A percentile compares a stretch with the other conserved stretches of the same genome.
These are phyloP conservation scores for Cyclospora cayetanensis DNA, from an alignment of 169 alveolate genomes.

Conservation along the genomic window DNA sequence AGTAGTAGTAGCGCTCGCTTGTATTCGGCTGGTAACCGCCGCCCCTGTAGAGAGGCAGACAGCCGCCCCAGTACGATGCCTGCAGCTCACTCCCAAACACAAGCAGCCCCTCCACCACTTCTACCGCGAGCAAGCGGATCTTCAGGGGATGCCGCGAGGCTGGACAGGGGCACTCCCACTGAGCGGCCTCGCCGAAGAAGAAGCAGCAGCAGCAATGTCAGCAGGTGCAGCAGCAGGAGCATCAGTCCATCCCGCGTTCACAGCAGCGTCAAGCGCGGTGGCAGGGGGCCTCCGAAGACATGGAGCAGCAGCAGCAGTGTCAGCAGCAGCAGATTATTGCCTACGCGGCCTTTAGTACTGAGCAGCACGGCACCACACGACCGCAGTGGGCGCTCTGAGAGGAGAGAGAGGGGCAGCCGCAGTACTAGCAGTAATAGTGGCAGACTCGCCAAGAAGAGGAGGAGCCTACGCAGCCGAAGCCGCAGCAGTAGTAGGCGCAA, in stretches of 20 bases:
- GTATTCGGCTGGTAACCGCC: neutral
- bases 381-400: neutral
- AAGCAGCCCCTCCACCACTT: neutral
- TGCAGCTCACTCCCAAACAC: neutral
- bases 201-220: neutral
- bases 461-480: neutral
- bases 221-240: neutral
- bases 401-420: neutral
- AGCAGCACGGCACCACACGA: no score
- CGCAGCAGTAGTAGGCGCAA: no score
- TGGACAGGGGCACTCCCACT: neutral
- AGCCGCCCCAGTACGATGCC: neutral
- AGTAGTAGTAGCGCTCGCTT: neutral
- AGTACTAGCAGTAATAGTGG: neutral
- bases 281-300: neutral
- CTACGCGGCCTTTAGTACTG: no score
- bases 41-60: neutral
- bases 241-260: neutral
- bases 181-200: neutral
- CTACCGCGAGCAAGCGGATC: neutral
- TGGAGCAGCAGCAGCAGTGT: neutral
- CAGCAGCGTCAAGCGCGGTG: neutral
- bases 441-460: neutral
- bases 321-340: neutral
- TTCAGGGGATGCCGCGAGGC: neutral